Conservation (phyloP, 2,329 filamentous ascomycete species). For the Aspergillus pseudoterreus region DNA sequence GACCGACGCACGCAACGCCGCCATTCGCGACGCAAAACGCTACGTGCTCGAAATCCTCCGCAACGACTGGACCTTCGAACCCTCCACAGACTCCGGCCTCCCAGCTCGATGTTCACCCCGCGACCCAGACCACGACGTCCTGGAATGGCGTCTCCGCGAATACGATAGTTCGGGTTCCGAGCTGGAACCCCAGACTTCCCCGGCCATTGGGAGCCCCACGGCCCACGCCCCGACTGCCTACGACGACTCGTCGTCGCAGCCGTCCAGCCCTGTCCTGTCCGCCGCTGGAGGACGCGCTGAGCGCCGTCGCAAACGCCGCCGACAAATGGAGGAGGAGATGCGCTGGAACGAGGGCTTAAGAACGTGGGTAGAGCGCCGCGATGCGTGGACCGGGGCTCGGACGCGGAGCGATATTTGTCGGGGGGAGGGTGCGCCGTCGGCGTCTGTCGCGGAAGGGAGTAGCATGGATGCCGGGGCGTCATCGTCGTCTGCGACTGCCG, state of each 20-base stretch:
- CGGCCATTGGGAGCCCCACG: constrained; percentile 3
- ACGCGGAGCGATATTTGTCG: constrained; percentile 25
- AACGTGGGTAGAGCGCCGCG: constrained; percentile 72
- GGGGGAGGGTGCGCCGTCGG: constrained; percentile 13
- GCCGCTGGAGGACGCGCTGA: constrained; percentile 45
- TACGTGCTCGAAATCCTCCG: constrained; percentile 39
- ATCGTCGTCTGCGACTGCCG: neutral
- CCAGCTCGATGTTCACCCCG: constrained; percentile 18
- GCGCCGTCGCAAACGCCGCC: constrained; percentile 55
- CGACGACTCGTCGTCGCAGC: constrained; percentile 4
- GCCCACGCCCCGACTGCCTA: neutral
- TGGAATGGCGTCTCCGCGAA: constrained; percentile 36
- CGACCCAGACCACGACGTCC: constrained; percentile 23
- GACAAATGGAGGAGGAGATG: constrained; percentile 61
- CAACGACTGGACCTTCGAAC: constrained; percentile 41
- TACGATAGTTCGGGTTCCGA: constrained; percentile 37
- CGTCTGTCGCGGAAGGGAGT: neutral
- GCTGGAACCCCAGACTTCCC: constrained; percentile 25
- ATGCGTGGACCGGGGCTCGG: constrained; percentile 78
- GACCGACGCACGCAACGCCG: constrained; percentile 34
- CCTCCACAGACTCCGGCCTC: constrained; percentile 17
- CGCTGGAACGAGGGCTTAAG: constrained; percentile 76
- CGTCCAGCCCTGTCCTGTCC: constrained; percentile 20
- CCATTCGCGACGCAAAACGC: constrained; percentile 39
- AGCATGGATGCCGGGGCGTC: neutral